Evolutionary conservation across 768 basidiomycete species (phyloP), one percentile per base, ranked within the genome.

Genomic region (Termitomyces sp.): DNA sequence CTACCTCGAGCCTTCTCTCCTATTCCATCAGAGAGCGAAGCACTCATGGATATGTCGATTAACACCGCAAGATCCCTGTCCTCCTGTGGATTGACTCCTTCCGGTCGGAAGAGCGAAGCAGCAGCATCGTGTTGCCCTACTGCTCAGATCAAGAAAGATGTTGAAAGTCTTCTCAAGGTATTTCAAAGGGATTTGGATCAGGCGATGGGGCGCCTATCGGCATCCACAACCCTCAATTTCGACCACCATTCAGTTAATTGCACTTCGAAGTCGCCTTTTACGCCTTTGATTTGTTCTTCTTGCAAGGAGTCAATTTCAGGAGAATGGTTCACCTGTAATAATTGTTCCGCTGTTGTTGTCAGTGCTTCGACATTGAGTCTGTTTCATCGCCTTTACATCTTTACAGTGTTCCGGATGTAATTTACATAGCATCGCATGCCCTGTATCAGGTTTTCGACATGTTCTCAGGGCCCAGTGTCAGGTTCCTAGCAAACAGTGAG

Each of bases 171-270:
- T 33, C 60, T 88, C 40, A 61, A 69, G 48, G 71, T 72, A n/a
- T 87, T 88, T 65, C 78, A 84, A 64, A 61, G 66, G 10, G 78
- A 84, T 54, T 69, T 89, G n/a, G 76, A 83, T 40, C 71, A 68
- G 14, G 71, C 80, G 57, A 64, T 86, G 26, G 64, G 64, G 22
- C 53, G 51, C 9, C 36, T 58, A 1, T 48, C 58, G 32, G 40
- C 2, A 46, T 53, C 52, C 8, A 46, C 22, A 35, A 28, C 18
- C 9, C 18, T 22, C 16, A 26, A 30, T 52, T 26, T 8, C 3
- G 12, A 28, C 13, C 24, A n/a, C 12, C 4, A 35, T 38, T 28
- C 54, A 18, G 6, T 24, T 4, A 10, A 26, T 28, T 22, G 10
- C 5, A 22, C 38, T 50, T 8, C 20, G 1, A 40, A 18, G 6